Conservation (phyloP, 768 basidiomycete genomes). For the Clavulina sp. region DNA sequence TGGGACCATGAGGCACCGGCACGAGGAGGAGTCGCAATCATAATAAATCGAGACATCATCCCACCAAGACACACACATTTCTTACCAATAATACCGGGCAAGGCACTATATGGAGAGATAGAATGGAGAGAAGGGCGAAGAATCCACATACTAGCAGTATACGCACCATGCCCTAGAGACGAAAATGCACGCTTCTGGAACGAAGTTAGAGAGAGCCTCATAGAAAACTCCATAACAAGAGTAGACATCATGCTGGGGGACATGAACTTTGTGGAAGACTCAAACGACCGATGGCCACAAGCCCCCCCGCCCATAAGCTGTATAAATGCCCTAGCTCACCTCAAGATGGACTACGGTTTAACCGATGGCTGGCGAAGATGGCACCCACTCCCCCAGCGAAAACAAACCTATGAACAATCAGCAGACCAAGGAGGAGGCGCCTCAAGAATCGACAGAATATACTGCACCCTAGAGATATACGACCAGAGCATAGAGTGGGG, state of each 20-base stretch:
- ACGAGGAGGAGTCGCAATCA: neutral
- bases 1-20: neutral
- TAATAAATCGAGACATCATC: neutral
- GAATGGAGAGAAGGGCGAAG: neutral
- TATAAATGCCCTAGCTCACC: neutral
- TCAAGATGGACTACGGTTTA: neutral
- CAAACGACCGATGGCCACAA: neutral
- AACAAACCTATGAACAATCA: neutral
- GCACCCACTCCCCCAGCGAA: neutral
- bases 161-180: neutral
- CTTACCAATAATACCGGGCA: neutral
- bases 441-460: neutral
- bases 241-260: neutral
- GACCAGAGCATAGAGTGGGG: neutral
- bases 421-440: neutral
- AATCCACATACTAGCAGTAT: neutral
- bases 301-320: neutral
- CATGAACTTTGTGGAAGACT: neutral
- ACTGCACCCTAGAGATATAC: neutral
- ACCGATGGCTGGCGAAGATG: neutral
- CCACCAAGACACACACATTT: neutral
- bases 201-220: too few species aligned
- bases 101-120: neutral
- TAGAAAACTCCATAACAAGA: neutral
- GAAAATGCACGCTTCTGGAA: neutral